Conservation (phyloP, 108 stramenopile species). For the Skeletonema costatum region DNA sequence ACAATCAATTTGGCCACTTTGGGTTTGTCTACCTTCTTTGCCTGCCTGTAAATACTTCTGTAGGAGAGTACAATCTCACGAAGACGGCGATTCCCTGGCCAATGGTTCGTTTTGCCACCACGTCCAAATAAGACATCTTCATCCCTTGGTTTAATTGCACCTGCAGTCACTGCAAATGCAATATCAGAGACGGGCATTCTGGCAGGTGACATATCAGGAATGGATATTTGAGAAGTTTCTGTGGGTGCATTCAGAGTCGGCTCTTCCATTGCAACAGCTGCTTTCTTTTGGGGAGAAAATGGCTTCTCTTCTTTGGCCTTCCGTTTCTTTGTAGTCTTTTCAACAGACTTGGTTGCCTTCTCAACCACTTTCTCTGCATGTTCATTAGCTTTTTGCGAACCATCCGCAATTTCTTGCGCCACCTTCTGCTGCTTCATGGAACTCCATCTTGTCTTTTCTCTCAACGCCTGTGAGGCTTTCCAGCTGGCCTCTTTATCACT, state of each 20-base stretch:
- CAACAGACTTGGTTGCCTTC: conserved; percentile 7
- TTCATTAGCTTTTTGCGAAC: background rate
- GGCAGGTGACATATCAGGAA: background rate
- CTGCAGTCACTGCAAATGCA: conserved; percentile 5
- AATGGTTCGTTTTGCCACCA: conserved; percentile 83
- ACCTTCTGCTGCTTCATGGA: conserved; percentile 26
- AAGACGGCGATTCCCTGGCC: conserved; percentile 82
- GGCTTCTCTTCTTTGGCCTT: background rate
- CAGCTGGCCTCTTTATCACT: conserved; percentile 59
- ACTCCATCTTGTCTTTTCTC: conserved; percentile 61
- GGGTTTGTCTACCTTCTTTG: conserved; percentile 78
- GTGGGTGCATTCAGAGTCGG: background rate
- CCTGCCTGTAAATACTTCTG: conserved; percentile 29
- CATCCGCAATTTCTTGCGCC: background rate
- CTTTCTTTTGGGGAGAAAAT: background rate
- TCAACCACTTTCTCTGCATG: conserved; percentile 7
- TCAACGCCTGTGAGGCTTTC: conserved; percentile 63
- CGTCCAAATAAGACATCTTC: conserved; percentile 62
- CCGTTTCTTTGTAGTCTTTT: conserved; percentile 27
- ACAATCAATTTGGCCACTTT: conserved; percentile 79
- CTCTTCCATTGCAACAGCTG: conserved; percentile 8
- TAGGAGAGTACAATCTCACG: conserved; percentile 70
- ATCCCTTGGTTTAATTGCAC: conserved; percentile 18
- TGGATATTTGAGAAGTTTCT: background rate
- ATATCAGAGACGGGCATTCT: background rate